Evolutionary conservation across 2,329 filamentous ascomycete species (phyloP).

Genomic region (Paraphoma chrysanthemicola): DNA sequence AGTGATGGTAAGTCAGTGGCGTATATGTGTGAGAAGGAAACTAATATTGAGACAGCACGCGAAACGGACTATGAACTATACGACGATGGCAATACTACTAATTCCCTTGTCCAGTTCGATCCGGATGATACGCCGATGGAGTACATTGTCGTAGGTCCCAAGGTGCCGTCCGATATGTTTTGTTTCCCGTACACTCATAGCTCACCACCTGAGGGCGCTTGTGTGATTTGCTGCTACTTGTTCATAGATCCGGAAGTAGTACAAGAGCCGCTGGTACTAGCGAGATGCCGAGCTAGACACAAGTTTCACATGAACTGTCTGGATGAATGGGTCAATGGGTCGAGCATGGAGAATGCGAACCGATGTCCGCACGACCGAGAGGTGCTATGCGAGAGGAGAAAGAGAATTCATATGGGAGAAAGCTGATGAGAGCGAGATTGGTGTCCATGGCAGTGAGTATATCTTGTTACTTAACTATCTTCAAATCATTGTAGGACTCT

Average conservation of each 20-base stretch:
- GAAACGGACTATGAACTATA: background rate
- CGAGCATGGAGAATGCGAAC: conserved; percentile 9
- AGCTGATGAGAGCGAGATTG: no score
- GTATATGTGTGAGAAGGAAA: no score
- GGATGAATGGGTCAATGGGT: conserved; percentile 6
- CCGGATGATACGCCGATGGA: background rate
- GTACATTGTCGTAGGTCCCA: background rate
- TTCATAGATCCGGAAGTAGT: no score
- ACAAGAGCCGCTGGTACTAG: background rate
- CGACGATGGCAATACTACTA: background rate
- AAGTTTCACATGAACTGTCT: conserved; percentile 5
- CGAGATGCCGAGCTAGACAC: background rate
- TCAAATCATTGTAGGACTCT: no score
- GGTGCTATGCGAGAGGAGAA: background rate
- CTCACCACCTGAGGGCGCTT: background rate
- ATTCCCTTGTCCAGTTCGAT: background rate
- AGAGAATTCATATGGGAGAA: background rate
- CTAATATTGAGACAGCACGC: background rate
- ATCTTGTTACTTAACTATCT: no score
- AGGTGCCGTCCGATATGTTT: background rate
- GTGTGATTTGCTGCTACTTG: background rate
- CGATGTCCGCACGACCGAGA: conserved; percentile 7
- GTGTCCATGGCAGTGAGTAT: no score
- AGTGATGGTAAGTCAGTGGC: background rate
- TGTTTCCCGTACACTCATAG: background rate